A percentile compares a stretch with the other conserved stretches of the same genome.
Evolutionary conservation across 441 rosid species (phyloP).

Genomic region (Erodium texanum): DNA sequence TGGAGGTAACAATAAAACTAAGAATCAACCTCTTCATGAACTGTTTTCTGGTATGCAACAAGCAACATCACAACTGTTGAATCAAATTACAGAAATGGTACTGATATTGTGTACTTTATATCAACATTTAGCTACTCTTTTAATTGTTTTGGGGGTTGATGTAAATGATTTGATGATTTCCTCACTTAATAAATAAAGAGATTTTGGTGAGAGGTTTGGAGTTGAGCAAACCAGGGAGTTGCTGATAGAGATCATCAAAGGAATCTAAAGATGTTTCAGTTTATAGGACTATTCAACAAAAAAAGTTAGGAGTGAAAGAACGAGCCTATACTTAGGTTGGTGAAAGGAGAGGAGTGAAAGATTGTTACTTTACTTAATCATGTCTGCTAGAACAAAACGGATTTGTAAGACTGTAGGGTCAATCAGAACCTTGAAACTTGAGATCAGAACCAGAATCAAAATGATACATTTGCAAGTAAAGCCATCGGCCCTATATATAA

Average conservation of each 20-base stretch:
- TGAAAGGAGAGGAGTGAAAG: too few species aligned
- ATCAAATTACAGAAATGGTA: too few species aligned
- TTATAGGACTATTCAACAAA: neutral
- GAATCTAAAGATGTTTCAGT: constrained; percentile 17
- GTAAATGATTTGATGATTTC: constrained; percentile 17
- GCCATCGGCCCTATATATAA: too few species aligned
- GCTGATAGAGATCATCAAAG: constrained; percentile 41
- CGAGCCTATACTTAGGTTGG: too few species aligned
- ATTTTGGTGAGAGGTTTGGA: constrained; percentile 25
- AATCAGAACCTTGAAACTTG: too few species aligned
- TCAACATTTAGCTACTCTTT: too few species aligned
- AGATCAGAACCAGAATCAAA: neutral
- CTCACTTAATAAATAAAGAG: too few species aligned
- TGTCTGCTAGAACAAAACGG: neutral
- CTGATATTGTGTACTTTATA: too few species aligned
- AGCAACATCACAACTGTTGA: too few species aligned
- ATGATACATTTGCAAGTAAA: neutral
- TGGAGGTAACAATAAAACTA: constrained; percentile 28
- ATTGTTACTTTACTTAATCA: neutral
- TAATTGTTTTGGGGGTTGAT: neutral
- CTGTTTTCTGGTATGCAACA: too few species aligned
- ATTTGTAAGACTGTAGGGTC: neutral
- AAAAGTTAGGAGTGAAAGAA: too few species aligned
- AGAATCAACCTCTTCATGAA: neutral
- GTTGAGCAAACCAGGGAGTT: constrained; percentile 34